Percentiles rank a stretch among this genome's conserved stretches.
Evolutionary conservation across 2,329 filamentous ascomycete species (phyloP).

Genomic region (Sporothrix curviconia): DNA sequence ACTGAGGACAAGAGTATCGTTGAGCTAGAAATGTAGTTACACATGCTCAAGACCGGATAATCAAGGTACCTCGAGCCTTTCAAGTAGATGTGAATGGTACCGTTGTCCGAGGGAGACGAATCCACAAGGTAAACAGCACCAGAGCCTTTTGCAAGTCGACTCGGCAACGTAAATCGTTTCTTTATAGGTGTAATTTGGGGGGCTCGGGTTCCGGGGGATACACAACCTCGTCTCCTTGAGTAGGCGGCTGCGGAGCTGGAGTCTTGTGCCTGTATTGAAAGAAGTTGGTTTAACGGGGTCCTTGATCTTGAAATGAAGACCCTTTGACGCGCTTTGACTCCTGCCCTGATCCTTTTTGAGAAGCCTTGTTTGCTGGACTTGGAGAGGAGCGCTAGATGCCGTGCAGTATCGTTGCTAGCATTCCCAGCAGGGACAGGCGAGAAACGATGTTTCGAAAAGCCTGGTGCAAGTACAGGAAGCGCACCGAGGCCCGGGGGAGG

Average conservation of each 20-base stretch:
- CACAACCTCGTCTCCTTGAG: background rate
- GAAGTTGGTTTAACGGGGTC: too few species aligned
- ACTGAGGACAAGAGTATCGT: constrained; percentile 16
- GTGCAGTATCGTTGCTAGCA: too few species aligned
- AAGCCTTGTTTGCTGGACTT: too few species aligned
- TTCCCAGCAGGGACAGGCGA: too few species aligned
- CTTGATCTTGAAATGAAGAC: too few species aligned
- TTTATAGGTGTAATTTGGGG: constrained; percentile 6
- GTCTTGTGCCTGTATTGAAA: background rate
- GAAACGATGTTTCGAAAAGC: too few species aligned
- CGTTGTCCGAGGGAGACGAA: background rate
- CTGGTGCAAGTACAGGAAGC: too few species aligned
- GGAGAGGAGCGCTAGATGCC: too few species aligned
- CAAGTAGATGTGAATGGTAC: constrained; percentile 14
- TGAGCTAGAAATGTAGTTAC: constrained; percentile 17
- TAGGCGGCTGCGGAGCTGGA: background rate
- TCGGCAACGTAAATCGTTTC: constrained; percentile 14
- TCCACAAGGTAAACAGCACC: constrained; percentile 13
- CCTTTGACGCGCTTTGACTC: too few species aligned
- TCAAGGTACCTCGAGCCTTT: constrained; percentile 17
- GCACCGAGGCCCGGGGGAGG: too few species aligned
- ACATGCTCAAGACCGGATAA: constrained; percentile 17
- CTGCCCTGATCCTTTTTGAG: too few species aligned
- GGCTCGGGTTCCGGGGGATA: background rate
- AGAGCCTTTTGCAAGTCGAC: constrained; percentile 9